Percentiles rank a stretch among this genome's conserved stretches.
phyloP scores from a whole-genome alignment of 352 stramenopile species.

The Pelagophyceae sp. region DNA sequence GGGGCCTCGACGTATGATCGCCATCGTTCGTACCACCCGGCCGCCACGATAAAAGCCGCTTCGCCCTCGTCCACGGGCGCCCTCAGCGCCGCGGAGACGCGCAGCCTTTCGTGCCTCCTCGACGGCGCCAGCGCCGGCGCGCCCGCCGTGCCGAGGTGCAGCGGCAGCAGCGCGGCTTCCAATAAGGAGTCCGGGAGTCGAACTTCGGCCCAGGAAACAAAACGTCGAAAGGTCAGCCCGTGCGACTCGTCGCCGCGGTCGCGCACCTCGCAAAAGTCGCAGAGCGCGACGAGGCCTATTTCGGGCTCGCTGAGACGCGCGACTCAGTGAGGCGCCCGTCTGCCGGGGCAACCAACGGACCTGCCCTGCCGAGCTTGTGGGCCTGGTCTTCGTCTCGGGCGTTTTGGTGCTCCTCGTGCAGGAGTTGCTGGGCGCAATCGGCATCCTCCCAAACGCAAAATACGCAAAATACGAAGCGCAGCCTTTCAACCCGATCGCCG shows the following conservation, averaged over 20 bases:
- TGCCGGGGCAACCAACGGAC: too few relatives aligned
- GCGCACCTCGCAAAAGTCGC: background rate
- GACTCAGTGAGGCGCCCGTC: too few relatives aligned
- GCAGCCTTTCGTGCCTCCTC: background rate
- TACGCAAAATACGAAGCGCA: constrained; percentile 6
- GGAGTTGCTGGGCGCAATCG: too few relatives aligned
- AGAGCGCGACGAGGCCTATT: background rate
- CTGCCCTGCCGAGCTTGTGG: background rate
- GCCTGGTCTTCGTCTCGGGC: background rate
- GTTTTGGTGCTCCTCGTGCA: background rate
- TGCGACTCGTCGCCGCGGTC: background rate
- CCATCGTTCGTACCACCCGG: background rate
- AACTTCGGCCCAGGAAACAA: background rate
- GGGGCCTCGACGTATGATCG: background rate
- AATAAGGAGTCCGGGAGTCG: background rate
- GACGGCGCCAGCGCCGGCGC: too few relatives aligned
- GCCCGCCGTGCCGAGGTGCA: background rate
- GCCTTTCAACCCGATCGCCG: background rate
- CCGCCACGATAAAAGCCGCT: background rate
- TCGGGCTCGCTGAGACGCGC: too few relatives aligned
- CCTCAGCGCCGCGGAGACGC: background rate
- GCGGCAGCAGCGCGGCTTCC: background rate
- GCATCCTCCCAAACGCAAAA: background rate
- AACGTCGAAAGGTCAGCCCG: background rate
- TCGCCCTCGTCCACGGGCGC: background rate